Percentiles rank a stretch among this genome's conserved stretches.
phyloP scores from a whole-genome alignment of 805 yeast species.

The Crinitomyces ghanaensis region DNA sequence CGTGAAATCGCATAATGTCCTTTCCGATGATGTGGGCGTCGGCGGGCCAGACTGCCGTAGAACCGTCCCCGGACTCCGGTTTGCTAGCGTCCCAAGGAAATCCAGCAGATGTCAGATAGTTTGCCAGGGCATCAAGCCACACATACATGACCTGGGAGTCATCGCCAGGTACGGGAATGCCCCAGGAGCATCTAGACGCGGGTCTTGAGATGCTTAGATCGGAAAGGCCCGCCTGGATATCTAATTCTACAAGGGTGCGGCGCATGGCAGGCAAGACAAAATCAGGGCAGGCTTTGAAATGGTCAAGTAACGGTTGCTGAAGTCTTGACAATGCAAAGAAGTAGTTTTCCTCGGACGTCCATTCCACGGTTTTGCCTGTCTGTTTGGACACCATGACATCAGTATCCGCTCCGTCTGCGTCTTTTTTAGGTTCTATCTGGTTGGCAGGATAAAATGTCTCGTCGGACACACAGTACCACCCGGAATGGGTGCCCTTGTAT shows the following conservation, averaged over 20 bases:
- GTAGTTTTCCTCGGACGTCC: constrained; percentile 73
- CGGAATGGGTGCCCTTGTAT: constrained; percentile 73
- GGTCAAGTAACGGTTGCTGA: constrained; percentile 39
- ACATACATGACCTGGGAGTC: constrained; percentile 73
- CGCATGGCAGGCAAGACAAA: constrained; percentile 60
- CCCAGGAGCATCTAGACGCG: constrained; percentile 68
- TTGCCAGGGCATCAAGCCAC: constrained; percentile 92
- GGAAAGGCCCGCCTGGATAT: constrained; percentile 37
- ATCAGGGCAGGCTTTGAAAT: constrained; percentile 36
- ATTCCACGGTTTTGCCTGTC: constrained; percentile 63
- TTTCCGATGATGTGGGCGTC: constrained; percentile 77
- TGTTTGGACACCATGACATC: constrained; percentile 36
- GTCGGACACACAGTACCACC: constrained; percentile 93
- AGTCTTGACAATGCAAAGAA: constrained; percentile 67
- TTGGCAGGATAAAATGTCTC: constrained; percentile 86
- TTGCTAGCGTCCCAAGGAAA: constrained; percentile 32
- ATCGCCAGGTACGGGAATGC: constrained; percentile 78
- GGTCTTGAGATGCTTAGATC: constrained; percentile 91
- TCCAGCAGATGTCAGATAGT: constrained; percentile 67
- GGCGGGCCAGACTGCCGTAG: constrained; percentile 43
- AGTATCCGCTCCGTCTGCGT: constrained; percentile 22
- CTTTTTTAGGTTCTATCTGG: constrained; percentile 35
- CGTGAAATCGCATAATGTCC: constrained; percentile 80
- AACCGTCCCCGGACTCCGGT: too few relatives aligned
- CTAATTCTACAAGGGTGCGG: constrained; percentile 43